Evolutionary conservation across 306 rosid genomes (phyloP), one percentile per base, ranked within the genome.

Genomic region (Gleditsia sinensis): DNA sequence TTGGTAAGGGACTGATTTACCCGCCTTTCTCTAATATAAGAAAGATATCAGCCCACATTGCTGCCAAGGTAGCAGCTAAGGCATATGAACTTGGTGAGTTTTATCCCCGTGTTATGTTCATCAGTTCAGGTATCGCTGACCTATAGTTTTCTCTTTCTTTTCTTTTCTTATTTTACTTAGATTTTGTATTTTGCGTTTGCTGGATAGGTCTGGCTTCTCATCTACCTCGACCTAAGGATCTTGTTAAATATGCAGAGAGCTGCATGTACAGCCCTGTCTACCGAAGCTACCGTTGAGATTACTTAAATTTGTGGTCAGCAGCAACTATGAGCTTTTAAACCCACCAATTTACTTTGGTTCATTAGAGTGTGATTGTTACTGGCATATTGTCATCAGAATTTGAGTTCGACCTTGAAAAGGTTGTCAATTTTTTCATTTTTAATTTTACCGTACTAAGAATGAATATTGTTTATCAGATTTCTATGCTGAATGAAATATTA

Each of bases 21-120:
- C 98, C 98, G n/a, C 99, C 97, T 48, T 94, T 94, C 81, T 28
- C 99, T 61, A 90, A 90, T 61, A 94, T 92, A 83, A 88, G 99
- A 74, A 87, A 92, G 88, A 94, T 94, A 75, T 94, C 99, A 55
- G 97, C 99, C 5, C 83, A 90, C 76, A 92, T 94, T 83, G 99
- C 99, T 72, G 98, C 96, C 61, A 78, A 83, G 0, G 97, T 94
- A 0, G 98, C 98, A 39, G 93, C 99, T 4, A 92, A 86, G 77
- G 84, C 89, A 25, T 94, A 94, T 27, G 96, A 94, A 76, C 96
- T 94, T 32, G 97, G 97, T 94, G 34, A 83, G 86, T 80, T 76
- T 74, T 75, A 36, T 60, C n/a, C n/a, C n/a, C 25, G 63, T 48
- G 16, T 59, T 10, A 14, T 58, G 13, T 50, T 50, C 53, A 20